Conservation (phyloP, 768 basidiomycete species). For the Candolleomyces aberdarensis region DNA sequence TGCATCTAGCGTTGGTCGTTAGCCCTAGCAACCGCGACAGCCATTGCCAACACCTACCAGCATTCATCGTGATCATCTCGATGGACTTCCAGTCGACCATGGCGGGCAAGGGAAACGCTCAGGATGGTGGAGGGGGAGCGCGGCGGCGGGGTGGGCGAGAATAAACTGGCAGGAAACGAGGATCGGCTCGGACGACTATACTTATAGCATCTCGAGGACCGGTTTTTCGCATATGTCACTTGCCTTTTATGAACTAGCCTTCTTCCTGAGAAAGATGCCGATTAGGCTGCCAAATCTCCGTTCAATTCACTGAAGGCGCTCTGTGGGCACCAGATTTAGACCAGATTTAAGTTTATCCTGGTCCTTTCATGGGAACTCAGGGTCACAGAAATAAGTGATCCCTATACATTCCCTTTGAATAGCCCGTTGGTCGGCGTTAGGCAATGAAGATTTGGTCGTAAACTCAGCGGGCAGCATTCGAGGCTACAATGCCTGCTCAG, state of each 20-base stretch:
- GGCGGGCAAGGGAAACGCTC: constrained; percentile 8
- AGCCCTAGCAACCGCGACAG: neutral
- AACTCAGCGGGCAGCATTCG: neutral
- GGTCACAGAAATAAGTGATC: neutral
- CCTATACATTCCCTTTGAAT: neutral
- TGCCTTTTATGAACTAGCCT: neutral
- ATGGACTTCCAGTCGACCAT: constrained; percentile 62
- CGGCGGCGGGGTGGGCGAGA: neutral
- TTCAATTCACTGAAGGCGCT: neutral
- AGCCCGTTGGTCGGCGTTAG: neutral
- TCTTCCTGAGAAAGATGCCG: constrained; percentile 5
- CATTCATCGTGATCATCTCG: constrained; percentile 45
- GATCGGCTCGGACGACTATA: neutral
- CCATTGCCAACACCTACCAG: constrained; percentile 28
- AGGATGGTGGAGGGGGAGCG: neutral
- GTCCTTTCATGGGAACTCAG: neutral
- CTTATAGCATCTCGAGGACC: constrained; percentile 2
- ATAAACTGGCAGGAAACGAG: neutral
- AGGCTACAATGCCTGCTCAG: neutral
- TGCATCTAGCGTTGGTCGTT: constrained; percentile 26
- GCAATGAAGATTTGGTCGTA: neutral
- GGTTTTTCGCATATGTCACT: constrained; percentile 6
- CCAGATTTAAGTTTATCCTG: neutral
- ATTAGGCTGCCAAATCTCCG: neutral
- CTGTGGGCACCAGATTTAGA: neutral